Base-by-base conservation (phyloP, 306 rosid genomes). In the Amphicarpaea edgeworthii region DNA sequence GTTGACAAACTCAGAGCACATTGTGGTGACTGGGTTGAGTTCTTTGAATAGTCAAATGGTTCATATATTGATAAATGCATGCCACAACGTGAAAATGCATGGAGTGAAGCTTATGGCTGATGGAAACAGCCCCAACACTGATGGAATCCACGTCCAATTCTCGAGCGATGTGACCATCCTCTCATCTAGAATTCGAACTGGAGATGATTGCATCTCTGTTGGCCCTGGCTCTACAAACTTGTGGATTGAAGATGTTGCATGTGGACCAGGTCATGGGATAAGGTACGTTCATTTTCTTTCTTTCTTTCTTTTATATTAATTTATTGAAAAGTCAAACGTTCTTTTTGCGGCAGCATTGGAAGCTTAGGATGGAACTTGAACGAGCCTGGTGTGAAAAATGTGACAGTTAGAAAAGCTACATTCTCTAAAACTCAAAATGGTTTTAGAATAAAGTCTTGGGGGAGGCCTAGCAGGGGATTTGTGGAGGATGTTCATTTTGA, bases 261-360 rank as follows among this genome's bases (percentile, higher is more conserved):
- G 96, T 3, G 90, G 93, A 17, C 96, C 93, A 0, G 89, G 93
- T 11, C 96, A 91, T 28, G 96, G 92, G 34, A 88, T 90, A 24
- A 90, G 95, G 95, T 87, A n/a, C n/a, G n/a, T n/a, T n/a, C n/a
- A n/a, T 57, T 3, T 12, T 6, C 2, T 12, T 21, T 0, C 4
- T 26, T 40, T 10, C 6, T 3, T 5, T 30, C 4, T 23, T n/a
- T 6, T 55, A n/a, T 20, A 41, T 24, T n/a, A 14, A 45, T 45
- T 14, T 45, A 7, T 45, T 45, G 7, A 4, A 14, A 14, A 45
- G 7, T 45, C 17, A 12, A 16, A 12, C 8, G 9, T 40, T 3
- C 43, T 40, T 6, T 34, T 34, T 75, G 57, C 15, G 81, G 77
- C 76, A 90, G 96, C 83, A 86, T 90, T 53, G 96, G 96, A 59